Evolutionary conservation across 306 rosid species (phyloP).

Genomic region (Vigna radiata): DNA sequence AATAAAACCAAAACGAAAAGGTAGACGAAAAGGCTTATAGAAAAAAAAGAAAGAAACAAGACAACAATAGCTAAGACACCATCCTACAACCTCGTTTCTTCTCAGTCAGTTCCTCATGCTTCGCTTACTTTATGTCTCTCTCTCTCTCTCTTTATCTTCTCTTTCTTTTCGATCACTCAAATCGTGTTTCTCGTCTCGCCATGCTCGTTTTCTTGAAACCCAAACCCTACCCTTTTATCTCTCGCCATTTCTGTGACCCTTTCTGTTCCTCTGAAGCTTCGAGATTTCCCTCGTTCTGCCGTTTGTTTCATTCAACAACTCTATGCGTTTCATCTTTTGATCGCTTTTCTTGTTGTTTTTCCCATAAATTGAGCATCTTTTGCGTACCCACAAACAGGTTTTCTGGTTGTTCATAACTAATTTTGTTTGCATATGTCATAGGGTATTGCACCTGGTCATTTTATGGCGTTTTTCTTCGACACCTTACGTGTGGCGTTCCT

Average conservation of each 20-base stretch:
- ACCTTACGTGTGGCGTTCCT: constrained; percentile 4
- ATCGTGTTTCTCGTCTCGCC: constrained; percentile 10
- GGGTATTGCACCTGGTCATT: constrained; percentile 43
- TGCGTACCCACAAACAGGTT: constrained; percentile 33
- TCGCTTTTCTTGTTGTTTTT: constrained; percentile 18
- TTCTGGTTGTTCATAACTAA: constrained; percentile 20
- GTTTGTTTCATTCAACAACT: constrained; percentile 16
- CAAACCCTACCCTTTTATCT: neutral
- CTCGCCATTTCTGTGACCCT: neutral
- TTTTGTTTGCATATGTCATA: constrained; percentile 32
- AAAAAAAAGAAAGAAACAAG: neutral
- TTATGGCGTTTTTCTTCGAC: constrained; percentile 38
- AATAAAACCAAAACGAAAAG: constrained; percentile 5
- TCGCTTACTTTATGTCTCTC: neutral
- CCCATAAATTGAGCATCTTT: constrained; percentile 28
- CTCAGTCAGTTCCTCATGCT: constrained; percentile 34
- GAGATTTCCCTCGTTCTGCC: constrained; percentile 8
- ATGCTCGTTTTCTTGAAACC: constrained; percentile 22
- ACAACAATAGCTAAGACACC: neutral
- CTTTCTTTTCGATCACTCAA: neutral
- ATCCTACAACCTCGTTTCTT: constrained; percentile 19
- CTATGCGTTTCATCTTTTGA: neutral
- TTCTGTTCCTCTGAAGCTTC: constrained; percentile 38
- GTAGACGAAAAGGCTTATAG: neutral
- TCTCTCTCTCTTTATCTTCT: constrained; percentile 23